Evolutionary conservation across 805 yeast species (phyloP).

Genomic region (Alloascoidea hylecoeti): DNA sequence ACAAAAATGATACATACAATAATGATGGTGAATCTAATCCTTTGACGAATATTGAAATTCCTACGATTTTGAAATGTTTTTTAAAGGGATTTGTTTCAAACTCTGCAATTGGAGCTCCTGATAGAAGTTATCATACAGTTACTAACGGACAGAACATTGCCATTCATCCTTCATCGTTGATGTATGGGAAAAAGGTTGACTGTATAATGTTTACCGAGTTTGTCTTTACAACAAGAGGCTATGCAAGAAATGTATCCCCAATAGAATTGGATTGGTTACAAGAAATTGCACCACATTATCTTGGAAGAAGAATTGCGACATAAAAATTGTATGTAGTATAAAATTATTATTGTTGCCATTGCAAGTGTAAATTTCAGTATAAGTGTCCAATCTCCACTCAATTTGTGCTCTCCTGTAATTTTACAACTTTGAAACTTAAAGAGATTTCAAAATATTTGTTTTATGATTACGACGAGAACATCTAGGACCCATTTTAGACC

Average conservation of each 20-base stretch:
- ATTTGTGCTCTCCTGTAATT: too few species aligned
- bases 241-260: conserved; percentile 79
- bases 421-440: too few species aligned
- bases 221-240: conserved; percentile 86
- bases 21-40: conserved; percentile 9
- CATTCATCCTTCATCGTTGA: conserved; percentile 79
- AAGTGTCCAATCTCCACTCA: too few species aligned
- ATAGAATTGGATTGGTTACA: conserved; percentile 78
- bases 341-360: too few species aligned
- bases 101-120: conserved; percentile 91
- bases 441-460: too few species aligned
- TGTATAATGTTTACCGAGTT: conserved; percentile 92
- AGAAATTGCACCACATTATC: conserved; percentile 57
- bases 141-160: conserved; percentile 73
- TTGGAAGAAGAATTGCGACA: conserved; percentile 26
- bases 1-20: conserved; percentile 16
- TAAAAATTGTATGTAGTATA: too few species aligned
- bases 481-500: too few species aligned
- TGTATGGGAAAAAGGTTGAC: conserved; percentile 72
- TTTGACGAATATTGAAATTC: conserved; percentile 27
- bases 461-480: too few species aligned
- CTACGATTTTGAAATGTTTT: conserved; percentile 61
- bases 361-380: too few species aligned
- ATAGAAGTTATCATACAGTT: conserved; percentile 80
- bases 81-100: conserved; percentile 73